These are phyloP conservation scores for Prosopis cineraria DNA, from an alignment of 306 rosid genomes.

Conservation along the genomic window DNA sequence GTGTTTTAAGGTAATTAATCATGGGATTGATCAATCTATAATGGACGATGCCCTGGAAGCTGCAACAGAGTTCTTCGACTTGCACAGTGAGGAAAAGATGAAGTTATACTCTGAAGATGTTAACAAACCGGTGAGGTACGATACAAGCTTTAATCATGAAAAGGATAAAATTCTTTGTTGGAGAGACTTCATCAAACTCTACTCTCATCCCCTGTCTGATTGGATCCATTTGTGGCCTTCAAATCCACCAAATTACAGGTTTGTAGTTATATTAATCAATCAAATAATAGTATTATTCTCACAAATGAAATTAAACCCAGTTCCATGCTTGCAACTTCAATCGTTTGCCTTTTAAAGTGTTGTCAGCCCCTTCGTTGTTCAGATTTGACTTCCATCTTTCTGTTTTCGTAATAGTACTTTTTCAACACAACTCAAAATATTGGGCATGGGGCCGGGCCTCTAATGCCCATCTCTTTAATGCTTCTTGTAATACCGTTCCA, in stretches of 20 bases:
- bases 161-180: constrained; percentile 46
- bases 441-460: no score
- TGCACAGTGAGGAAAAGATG: constrained; percentile 55
- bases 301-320: no score
- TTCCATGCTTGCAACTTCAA: no score
- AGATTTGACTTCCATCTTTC: no score
- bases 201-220: constrained; percentile 54
- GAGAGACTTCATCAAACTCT: constrained; percentile 70
- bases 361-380: no score
- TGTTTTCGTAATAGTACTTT: no score
- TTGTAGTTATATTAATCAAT: no score
- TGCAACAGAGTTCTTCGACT: constrained; percentile 56
- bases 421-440: no score
- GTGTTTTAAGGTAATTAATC: constrained; percentile 46
- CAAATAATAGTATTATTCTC: no score
- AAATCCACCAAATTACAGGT: constrained; percentile 55
- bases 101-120: constrained; percentile 44
- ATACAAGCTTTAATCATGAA: constrained; percentile 56
- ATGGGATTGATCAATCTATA: constrained; percentile 43
- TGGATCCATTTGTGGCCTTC: constrained; percentile 66
- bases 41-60: constrained; percentile 45
- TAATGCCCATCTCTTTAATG: no score
- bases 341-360: no score
- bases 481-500: no score
- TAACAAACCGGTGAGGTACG: constrained; percentile 55